phyloP scores from a whole-genome alignment of 2,329 filamentous ascomycete species.

The Zasmidium cellare region DNA sequence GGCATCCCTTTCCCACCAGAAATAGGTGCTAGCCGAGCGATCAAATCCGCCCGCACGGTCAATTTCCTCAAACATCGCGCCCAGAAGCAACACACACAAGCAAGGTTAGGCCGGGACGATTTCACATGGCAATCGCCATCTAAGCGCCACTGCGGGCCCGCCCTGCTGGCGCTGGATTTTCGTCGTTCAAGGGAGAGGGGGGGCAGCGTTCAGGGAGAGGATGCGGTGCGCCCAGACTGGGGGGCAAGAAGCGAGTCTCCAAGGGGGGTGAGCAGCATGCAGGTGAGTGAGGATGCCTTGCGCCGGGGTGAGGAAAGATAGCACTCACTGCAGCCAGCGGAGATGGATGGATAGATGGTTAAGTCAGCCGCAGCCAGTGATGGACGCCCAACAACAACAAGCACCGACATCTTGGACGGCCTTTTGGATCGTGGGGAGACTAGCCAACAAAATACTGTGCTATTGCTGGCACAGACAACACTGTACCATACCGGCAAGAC shows the following conservation, averaged over 20 bases:
- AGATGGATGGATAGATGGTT: neutral
- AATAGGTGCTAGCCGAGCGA: neutral
- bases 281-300: neutral
- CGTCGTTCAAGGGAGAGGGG: neutral
- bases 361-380: conserved; percentile 1
- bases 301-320: neutral
- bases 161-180: neutral
- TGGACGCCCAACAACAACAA: neutral
- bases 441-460: neutral
- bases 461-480: neutral
- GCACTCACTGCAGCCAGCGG: neutral
- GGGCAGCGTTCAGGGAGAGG: neutral
- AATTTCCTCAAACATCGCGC: neutral
- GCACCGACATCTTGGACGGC: neutral
- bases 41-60: neutral
- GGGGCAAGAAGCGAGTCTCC: neutral
- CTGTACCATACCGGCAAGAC: neutral
- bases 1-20: neutral
- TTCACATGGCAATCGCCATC: conserved; percentile 4
- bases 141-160: neutral
- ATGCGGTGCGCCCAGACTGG: neutral
- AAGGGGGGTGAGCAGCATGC: neutral
- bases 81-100: neutral
- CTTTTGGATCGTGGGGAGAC: neutral
- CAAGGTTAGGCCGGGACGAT: neutral